A percentile compares a stretch with the other conserved stretches of the same genome.
phyloP scores from a whole-genome alignment of 106 monocot genomes.

The Apostasia ramifera region DNA sequence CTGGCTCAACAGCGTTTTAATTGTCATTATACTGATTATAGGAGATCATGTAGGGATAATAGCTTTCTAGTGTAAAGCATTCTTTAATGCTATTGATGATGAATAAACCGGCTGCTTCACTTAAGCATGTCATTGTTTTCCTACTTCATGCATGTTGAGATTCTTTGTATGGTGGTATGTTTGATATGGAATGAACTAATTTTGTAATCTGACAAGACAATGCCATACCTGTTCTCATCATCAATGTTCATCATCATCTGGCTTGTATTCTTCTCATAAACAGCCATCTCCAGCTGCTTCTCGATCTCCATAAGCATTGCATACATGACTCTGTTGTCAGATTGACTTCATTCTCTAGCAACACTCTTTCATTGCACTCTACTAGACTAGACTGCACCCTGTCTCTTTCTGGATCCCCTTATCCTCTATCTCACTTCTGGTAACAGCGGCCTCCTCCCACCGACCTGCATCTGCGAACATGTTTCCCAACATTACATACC shows the following conservation, averaged over 20 bases:
- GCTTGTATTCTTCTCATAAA: neutral
- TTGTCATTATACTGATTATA: no score
- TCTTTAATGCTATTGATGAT: no score
- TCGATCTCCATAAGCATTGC: neutral
- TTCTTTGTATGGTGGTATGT: no score
- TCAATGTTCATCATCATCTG: neutral
- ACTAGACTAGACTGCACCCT: conserved; percentile 42
- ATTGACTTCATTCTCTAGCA: neutral
- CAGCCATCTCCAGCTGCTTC: neutral
- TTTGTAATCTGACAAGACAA: neutral
- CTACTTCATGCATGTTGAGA: no score
- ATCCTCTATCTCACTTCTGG: conserved; percentile 45
- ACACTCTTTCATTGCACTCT: conserved; percentile 21
- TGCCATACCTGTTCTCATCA: conserved; percentile 15
- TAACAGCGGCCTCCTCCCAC: conserved; percentile 34
- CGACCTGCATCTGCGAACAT: conserved; percentile 29
- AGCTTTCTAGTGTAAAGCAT: no score
- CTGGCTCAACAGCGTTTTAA: conserved; percentile 39
- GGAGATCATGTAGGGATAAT: no score
- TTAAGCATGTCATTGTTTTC: no score
- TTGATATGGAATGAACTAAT: neutral
- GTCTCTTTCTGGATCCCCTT: conserved; percentile 43
- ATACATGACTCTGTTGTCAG: neutral
- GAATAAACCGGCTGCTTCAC: no score
- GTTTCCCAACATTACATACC: conserved; percentile 43